A percentile compares a stretch with the other conserved stretches of the same genome.
Conservation (phyloP, 345 rosid species). For the Citrus medica region DNA sequence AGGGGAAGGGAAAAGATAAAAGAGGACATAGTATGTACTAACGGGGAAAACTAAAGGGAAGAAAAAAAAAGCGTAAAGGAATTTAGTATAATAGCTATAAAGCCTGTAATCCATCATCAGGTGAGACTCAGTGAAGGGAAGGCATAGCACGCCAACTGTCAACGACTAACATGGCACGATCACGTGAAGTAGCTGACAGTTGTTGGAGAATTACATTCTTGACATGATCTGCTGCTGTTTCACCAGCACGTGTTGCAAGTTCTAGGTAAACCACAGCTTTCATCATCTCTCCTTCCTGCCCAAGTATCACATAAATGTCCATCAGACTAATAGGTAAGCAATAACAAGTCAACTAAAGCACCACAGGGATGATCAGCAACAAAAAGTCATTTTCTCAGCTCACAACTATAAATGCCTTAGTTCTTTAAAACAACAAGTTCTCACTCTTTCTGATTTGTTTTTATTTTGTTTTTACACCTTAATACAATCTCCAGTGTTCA, state of each 20-base stretch:
- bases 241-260: constrained; percentile 86
- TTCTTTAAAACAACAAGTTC: background rate
- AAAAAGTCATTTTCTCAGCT: background rate
- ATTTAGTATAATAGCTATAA: background rate
- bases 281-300: constrained; percentile 77
- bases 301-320: constrained; percentile 10
- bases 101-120: background rate
- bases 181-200: constrained; percentile 52
- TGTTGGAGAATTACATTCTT: constrained; percentile 68
- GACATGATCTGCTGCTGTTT: constrained; percentile 66
- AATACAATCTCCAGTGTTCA: background rate
- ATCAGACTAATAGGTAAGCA: constrained; percentile 8
- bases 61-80: background rate
- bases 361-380: background rate
- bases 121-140: constrained; percentile 30
- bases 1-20: background rate
- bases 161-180: constrained; percentile 48
- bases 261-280: constrained; percentile 82
- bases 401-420: background rate
- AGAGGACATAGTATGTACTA: background rate
- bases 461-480: background rate
- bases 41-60: too few species aligned
- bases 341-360: background rate
- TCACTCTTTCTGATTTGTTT: background rate
- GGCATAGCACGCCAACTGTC: constrained; percentile 60